Conservation (phyloP, 202 grass and related monocot species). For the Sporobolus alterniflorus region DNA sequence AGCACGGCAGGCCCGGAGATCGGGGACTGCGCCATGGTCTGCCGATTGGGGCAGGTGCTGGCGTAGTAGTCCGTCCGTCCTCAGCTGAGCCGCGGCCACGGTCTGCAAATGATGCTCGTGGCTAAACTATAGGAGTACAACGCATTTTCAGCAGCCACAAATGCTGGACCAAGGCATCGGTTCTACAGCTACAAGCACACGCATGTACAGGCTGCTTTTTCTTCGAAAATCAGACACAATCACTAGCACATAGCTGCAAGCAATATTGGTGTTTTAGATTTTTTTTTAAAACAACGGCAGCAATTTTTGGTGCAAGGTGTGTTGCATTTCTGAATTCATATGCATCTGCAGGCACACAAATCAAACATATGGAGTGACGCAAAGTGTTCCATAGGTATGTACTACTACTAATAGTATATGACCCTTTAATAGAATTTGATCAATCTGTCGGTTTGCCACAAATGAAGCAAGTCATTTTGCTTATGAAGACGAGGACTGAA, state of each 20-base stretch:
- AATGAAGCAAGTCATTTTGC: constrained; percentile 9
- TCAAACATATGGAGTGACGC: background rate
- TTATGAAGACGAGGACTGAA: background rate
- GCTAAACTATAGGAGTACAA: background rate
- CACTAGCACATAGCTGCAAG: too few species aligned
- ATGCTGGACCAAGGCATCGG: constrained; percentile 7
- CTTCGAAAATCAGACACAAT: background rate
- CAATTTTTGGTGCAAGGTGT: background rate
- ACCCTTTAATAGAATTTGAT: background rate
- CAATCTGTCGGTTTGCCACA: background rate
- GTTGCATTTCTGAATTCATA: background rate
- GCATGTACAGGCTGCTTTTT: background rate
- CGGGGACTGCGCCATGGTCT: constrained; percentile 31
- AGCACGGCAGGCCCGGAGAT: constrained; percentile 63
- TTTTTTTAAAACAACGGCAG: too few species aligned
- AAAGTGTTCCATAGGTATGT: background rate
- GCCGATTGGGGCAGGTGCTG: constrained; percentile 47
- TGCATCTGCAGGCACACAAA: background rate
- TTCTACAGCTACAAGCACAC: background rate
- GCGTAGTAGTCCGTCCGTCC: constrained; percentile 43
- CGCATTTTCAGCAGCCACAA: background rate
- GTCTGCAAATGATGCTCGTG: background rate
- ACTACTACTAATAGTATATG: background rate
- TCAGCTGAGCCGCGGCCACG: constrained; percentile 14
- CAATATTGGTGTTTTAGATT: too few species aligned